Base-by-base conservation (phyloP, 2,329 filamentous ascomycete genomes). In the Intubia oerlemansii region DNA sequence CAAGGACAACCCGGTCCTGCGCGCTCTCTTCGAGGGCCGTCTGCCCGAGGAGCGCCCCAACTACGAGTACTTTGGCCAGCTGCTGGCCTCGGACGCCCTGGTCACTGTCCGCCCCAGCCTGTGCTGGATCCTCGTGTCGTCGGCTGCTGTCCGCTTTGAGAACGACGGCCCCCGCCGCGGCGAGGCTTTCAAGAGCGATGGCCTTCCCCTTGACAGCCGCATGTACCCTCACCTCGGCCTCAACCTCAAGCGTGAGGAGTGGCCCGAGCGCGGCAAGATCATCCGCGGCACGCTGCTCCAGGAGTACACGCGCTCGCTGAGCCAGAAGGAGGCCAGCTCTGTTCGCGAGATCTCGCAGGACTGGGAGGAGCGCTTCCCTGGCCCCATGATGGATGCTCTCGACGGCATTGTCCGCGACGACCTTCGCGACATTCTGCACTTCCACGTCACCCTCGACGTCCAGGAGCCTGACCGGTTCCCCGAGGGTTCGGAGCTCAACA, bases 1-100 rank as follows among this genome's bases (percentile, higher is more conserved):
- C 53, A 72, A 72, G 48, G 61, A 65, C 33, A 68, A 74, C 44
- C 57, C 65, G 4, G 64, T 71, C n/a, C 50, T 74, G 34, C 60
- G 57, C 32, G 67, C 68, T 7, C 54, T 74, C 19, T 59, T 66
- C 7, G 57, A 70, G 39, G 56, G 57, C 14, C 53, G 59, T 17
- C 52, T 69, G 22, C 64, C 65, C 2, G 57, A 63, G 17, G 62
- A 68, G 39, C 56, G 59, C 38, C 63, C 63, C 27, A 69, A 69
- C 46, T 70, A 68, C 38, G 61, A 66, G 32, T 69, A 70, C 46
- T 69, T 68, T 40, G 55, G 56, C 9, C 56, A 62, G 41, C 57
- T 69, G 5, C 46, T 70, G 12, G 53, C 51, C 12, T 53, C 63
- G 25, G 62, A 68, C 43, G 53, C 56, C 12, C 50, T 57, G 25